phyloP scores from a whole-genome alignment of 164 flowering plant genomes.

The Piper longum region DNA sequence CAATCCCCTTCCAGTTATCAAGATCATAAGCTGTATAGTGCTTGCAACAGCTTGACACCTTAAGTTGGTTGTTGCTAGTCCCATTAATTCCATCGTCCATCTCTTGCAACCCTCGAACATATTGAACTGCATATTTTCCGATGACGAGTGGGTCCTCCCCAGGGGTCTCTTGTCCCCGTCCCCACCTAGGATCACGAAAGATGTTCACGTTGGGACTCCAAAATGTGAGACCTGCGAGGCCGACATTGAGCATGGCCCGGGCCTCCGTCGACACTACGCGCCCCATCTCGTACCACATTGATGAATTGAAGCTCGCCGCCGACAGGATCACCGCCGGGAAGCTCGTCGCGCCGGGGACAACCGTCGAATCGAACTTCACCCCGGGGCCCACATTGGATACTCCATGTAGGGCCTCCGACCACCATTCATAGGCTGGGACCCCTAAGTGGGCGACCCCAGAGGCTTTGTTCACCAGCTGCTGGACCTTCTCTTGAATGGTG shows the following conservation, averaged over 20 bases:
- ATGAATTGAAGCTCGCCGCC: slow-evolving; percentile 33
- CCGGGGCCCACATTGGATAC: slow-evolving; percentile 37
- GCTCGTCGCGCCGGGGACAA: slow-evolving; percentile 50
- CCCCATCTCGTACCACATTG: slow-evolving; percentile 45
- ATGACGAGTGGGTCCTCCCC: slow-evolving; percentile 63
- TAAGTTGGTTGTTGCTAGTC: slow-evolving; percentile 11
- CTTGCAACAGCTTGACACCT: slow-evolving; percentile 64
- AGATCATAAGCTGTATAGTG: slow-evolving; percentile 66
- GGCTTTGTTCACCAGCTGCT: slow-evolving; percentile 33
- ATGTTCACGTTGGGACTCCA: slow-evolving; percentile 60
- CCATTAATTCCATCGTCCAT: slow-evolving; percentile 5
- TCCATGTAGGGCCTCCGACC: slow-evolving; percentile 67
- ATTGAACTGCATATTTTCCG: slow-evolving; percentile 30
- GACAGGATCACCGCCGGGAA: slow-evolving; percentile 44
- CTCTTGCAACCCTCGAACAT: slow-evolving; percentile 53
- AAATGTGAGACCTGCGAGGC: slow-evolving; percentile 41
- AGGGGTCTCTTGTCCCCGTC: slow-evolving; percentile 53
- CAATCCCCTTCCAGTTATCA: slow-evolving; percentile 47
- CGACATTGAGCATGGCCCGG: slow-evolving; percentile 52
- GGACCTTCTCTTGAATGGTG: slow-evolving; percentile 37
- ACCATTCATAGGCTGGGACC: slow-evolving; percentile 42
- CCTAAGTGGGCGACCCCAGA: slow-evolving; percentile 33
- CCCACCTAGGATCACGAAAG: slow-evolving; percentile 61
- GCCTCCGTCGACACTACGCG: slow-evolving; percentile 53
- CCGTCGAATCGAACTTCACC: slow-evolving; percentile 22